Evolutionary conservation across 2,329 filamentous ascomycete genomes (phyloP).

Genomic region (Ophiostoma triangulosporum): DNA sequence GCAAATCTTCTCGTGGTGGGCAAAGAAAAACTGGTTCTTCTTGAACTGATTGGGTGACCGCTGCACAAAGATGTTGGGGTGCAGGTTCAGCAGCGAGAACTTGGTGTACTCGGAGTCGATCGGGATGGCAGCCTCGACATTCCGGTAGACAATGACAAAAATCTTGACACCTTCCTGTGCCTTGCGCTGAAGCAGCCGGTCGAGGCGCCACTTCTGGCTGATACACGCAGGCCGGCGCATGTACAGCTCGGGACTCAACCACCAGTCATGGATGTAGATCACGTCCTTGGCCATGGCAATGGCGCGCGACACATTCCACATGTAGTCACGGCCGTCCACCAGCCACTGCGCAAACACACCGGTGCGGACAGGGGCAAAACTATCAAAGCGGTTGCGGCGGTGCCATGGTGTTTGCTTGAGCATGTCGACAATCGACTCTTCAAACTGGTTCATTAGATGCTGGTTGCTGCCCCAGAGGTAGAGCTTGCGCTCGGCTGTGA

Average conservation of each 20-base stretch:
- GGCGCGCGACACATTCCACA: conserved; percentile 97
- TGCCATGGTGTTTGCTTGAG: conserved; percentile 70
- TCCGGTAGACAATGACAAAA: conserved; percentile 94
- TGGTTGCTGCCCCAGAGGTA: conserved; percentile 87
- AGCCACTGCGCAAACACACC: conserved; percentile 91
- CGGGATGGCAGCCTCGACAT: conserved; percentile 91
- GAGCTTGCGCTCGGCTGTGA: conserved; percentile 83
- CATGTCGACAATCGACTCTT: conserved; percentile 86
- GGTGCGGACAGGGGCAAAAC: conserved; percentile 79
- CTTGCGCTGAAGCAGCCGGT: conserved; percentile 84
- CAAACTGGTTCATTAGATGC: conserved; percentile 77
- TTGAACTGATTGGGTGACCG: conserved; percentile 94
- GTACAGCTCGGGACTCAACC: conserved; percentile 86
- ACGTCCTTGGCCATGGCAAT: conserved; percentile 96
- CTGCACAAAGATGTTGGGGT: conserved; percentile 93
- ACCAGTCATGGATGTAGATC: conserved; percentile 99
- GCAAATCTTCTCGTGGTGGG: conserved; percentile 96
- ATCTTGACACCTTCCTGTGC: conserved; percentile 92
- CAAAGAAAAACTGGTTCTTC: conserved; percentile 99
- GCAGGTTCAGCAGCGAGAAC: conserved; percentile 84
- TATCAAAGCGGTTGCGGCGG: conserved; percentile 72
- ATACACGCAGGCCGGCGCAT: conserved; percentile 87
- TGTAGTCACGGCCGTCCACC: conserved; percentile 92
- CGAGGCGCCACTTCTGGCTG: conserved; percentile 94
- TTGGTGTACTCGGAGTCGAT: conserved; percentile 99